Evolutionary conservation across 2,329 filamentous ascomycete genomes (phyloP).

Genomic region (Diaporthe vaccinii): DNA sequence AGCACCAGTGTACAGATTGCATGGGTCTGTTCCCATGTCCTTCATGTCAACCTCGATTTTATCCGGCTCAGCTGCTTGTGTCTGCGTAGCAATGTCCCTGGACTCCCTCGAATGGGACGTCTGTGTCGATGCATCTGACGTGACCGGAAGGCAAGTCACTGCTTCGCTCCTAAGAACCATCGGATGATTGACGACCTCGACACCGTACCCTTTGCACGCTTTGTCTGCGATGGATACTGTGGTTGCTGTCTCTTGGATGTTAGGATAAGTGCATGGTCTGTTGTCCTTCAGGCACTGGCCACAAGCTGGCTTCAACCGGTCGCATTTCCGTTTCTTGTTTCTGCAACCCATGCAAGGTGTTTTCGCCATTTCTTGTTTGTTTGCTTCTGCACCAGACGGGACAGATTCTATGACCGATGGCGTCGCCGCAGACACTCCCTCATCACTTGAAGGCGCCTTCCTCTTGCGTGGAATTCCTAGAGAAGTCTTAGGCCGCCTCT

Average conservation of each 20-base stretch:
- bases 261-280: constrained; percentile 9
- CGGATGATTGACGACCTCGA: not conserved
- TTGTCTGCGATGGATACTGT: not conserved
- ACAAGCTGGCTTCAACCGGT: constrained; percentile 27
- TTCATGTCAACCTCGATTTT: not conserved
- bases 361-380: not conserved
- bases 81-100: not conserved
- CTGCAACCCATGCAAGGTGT: constrained; percentile 28
- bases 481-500: not conserved
- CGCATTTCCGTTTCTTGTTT: constrained; percentile 16
- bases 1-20: not conserved
- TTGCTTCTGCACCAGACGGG: not conserved
- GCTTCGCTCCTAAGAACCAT: not conserved
- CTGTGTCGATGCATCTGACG: not conserved
- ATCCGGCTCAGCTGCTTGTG: not conserved
- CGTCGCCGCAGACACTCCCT: not conserved
- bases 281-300: constrained; percentile 8
- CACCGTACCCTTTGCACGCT: not conserved
- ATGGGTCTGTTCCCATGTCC: not conserved
- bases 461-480: not conserved
- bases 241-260: not conserved
- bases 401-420: not conserved
- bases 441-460: not conserved
- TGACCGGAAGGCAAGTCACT: too few species aligned
- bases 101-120: not conserved